Conservation (phyloP, 2,329 filamentous ascomycete genomes). For the Sporothrix luriei region DNA sequence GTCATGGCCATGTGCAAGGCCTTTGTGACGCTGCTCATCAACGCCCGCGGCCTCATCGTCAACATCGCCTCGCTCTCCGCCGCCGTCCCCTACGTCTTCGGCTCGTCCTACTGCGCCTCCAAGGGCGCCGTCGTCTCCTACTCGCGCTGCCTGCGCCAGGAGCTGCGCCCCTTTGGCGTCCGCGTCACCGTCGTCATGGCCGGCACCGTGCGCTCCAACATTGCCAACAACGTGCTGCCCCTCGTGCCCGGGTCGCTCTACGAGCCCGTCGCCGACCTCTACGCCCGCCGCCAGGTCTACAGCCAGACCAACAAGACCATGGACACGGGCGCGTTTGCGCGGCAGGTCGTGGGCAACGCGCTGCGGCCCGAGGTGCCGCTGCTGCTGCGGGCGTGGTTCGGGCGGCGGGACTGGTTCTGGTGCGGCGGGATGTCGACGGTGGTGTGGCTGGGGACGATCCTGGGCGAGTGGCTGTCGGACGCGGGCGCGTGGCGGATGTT, state of each 20-base stretch:
- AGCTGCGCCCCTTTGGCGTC: constrained; percentile 57
- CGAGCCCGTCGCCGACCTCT: constrained; percentile 50
- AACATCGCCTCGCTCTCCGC: constrained; percentile 59
- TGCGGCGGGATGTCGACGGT: constrained; percentile 43
- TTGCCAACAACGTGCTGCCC: constrained; percentile 47
- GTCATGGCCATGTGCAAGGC: constrained; percentile 59
- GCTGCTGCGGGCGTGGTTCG: constrained; percentile 45
- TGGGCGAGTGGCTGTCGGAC: constrained; percentile 50
- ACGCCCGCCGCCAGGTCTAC: constrained; percentile 51
- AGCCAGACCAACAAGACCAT: constrained; percentile 54
- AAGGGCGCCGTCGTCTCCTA: constrained; percentile 59
- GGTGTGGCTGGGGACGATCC: constrained; percentile 49
- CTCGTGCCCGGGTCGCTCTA: constrained; percentile 55
- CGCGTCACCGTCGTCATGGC: constrained; percentile 61
- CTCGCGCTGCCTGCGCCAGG: constrained; percentile 57
- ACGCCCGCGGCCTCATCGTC: constrained; percentile 55
- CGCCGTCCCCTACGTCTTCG: constrained; percentile 56
- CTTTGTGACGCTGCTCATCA: constrained; percentile 55
- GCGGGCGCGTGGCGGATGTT: constrained; percentile 43
- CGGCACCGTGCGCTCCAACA: constrained; percentile 57
- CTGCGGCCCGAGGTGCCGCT: constrained; percentile 44
- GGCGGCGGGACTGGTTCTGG: constrained; percentile 50
- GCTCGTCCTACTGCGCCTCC: constrained; percentile 56
- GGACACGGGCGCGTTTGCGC: constrained; percentile 50
- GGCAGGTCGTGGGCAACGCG: constrained; percentile 48